phyloP scores from a whole-genome alignment of 148 eudicot genomes.

The Drosera capensis region DNA sequence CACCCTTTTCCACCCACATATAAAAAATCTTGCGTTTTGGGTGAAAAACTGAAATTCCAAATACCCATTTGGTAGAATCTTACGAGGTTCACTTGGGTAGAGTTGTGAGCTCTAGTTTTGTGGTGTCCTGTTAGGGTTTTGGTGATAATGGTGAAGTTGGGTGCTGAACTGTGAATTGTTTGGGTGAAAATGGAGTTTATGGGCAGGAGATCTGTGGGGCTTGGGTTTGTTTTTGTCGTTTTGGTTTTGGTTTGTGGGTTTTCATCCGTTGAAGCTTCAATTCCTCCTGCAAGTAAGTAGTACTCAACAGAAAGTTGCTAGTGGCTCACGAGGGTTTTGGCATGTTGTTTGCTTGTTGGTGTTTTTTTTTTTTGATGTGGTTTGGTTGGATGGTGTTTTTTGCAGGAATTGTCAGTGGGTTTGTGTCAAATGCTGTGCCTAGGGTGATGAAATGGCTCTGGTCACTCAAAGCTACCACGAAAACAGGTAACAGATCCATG shows the following conservation, averaged over 20 bases:
- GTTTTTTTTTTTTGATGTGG: not conserved
- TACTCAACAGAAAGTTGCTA: not conserved
- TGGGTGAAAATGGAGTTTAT: slow-evolving; percentile 14
- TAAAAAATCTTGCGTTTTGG: too few relatives aligned
- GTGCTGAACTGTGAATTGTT: slow-evolving; percentile 12
- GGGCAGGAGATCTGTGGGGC: slow-evolving; percentile 19
- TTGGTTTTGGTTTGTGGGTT: slow-evolving; percentile 34
- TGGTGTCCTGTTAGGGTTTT: slow-evolving; percentile 59
- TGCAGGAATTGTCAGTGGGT: slow-evolving; percentile 81
- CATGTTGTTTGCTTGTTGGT: slow-evolving; percentile 4
- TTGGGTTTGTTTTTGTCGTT: slow-evolving; percentile 20
- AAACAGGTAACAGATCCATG: slow-evolving; percentile 45
- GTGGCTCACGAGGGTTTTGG: not conserved
- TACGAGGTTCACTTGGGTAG: too few relatives aligned
- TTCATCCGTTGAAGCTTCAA: slow-evolving; percentile 41
- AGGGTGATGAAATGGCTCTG: slow-evolving; percentile 67
- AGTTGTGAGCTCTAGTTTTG: too few relatives aligned
- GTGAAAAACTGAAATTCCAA: too few relatives aligned
- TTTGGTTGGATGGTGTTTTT: slow-evolving; percentile 1
- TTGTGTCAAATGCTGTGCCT: slow-evolving; percentile 47
- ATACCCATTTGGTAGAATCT: too few relatives aligned
- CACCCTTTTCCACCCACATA: too few relatives aligned
- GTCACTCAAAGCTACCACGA: slow-evolving; percentile 77
- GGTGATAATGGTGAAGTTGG: slow-evolving; percentile 10
- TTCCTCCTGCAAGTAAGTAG: slow-evolving; percentile 68